These are phyloP conservation scores for Oryza nivara DNA, from an alignment of 176 grass and related monocot genomes.

Conservation along the genomic window DNA sequence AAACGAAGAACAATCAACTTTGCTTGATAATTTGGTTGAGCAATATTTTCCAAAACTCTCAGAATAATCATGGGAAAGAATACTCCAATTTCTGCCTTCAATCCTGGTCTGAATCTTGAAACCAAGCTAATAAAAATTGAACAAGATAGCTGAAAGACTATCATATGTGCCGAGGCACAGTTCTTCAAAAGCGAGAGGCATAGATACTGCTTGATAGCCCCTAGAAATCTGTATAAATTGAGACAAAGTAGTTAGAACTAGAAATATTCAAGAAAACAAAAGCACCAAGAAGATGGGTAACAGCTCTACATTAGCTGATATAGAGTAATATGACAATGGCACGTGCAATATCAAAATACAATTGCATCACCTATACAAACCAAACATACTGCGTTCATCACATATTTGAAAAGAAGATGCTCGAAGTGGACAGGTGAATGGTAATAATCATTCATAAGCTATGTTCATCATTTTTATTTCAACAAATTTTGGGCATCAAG, in stretches of 20 bases:
- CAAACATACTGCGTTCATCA: background rate
- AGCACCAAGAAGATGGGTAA: slow-evolving; percentile 31
- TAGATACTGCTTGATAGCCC: slow-evolving; percentile 98
- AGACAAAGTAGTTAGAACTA: slow-evolving; percentile 47
- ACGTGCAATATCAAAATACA: slow-evolving; percentile 21
- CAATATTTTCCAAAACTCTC: slow-evolving; percentile 97
- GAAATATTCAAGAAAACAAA: slow-evolving; percentile 19
- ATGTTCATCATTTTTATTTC: slow-evolving; percentile 14
- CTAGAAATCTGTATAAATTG: slow-evolving; percentile 85
- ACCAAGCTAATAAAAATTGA: slow-evolving; percentile 99
- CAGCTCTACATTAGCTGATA: background rate
- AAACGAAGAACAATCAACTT: slow-evolving; percentile 98
- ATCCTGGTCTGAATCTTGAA: slow-evolving; percentile 95
- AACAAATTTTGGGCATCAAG: background rate
- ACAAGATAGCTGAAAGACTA: slow-evolving; percentile 99
- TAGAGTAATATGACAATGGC: background rate
- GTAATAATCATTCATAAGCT: slow-evolving; percentile 9
- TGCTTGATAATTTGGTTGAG: slow-evolving; percentile 97
- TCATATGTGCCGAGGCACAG: slow-evolving; percentile 93
- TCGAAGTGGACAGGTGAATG: slow-evolving; percentile 30
- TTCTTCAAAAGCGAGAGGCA: slow-evolving; percentile 98
- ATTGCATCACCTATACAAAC: background rate
- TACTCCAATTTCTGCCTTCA: slow-evolving; percentile 98
- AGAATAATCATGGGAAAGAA: slow-evolving; percentile 99
- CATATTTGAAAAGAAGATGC: slow-evolving; percentile 22